Conservation (phyloP, 805 yeast genomes). For the Myxozyma geophila region DNA sequence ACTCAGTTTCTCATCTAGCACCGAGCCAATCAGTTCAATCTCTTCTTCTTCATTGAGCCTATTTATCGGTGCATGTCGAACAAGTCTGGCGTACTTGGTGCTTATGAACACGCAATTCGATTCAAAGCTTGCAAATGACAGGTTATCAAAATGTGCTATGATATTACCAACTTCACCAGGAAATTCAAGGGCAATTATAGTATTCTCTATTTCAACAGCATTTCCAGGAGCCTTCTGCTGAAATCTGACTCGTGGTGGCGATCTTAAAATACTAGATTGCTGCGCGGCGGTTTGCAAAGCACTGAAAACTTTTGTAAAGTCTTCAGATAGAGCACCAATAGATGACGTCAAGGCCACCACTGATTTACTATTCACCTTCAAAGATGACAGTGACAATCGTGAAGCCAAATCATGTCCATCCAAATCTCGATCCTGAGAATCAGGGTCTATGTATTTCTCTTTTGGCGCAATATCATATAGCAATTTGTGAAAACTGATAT, state of each 20-base stretch:
- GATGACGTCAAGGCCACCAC: conserved; percentile 8
- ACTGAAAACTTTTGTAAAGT: not conserved
- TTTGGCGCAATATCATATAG: conserved; percentile 1
- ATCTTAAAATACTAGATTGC: not conserved
- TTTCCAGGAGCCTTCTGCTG: conserved; percentile 4
- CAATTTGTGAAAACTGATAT: conserved; percentile 3
- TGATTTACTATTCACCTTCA: conserved; percentile 11
- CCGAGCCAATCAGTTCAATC: conserved; percentile 28
- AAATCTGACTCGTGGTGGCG: conserved; percentile 17
- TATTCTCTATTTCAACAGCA: not conserved
- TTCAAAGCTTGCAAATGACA: conserved; percentile 11
- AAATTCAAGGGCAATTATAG: conserved; percentile 7
- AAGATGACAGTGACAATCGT: conserved; percentile 1
- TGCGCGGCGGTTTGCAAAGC: not conserved
- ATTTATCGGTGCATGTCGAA: conserved; percentile 1
- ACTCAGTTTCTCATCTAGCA: conserved; percentile 16
- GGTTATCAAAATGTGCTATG: not conserved
- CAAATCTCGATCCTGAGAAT: not conserved
- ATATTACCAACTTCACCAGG: conserved; percentile 13
- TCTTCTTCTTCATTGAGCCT: conserved; percentile 14
- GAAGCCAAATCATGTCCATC: conserved; percentile 4
- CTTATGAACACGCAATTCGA: conserved; percentile 3
- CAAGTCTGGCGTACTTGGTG: not conserved
- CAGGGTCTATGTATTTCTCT: conserved; percentile 8
- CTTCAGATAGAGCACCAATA: conserved; percentile 5